Conservation (phyloP, 257 asterid species). For the Eustoma russellianum region DNA sequence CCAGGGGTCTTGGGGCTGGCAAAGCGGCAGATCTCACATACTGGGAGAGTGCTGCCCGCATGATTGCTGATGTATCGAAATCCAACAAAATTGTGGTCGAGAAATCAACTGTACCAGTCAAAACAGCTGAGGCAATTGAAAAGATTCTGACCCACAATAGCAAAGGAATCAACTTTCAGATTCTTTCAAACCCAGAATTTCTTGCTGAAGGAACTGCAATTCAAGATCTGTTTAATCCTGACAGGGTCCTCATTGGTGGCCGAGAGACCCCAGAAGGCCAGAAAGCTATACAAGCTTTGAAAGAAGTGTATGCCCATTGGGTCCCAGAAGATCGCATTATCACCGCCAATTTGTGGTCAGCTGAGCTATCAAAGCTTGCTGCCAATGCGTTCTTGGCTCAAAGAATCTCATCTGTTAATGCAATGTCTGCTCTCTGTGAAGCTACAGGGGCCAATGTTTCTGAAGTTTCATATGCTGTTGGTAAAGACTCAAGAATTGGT, state of each 20-base stretch:
- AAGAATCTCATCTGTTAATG: slow-evolving; percentile 76
- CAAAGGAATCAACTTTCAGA: slow-evolving; percentile 72
- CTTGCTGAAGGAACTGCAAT: slow-evolving; percentile 91
- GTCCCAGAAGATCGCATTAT: slow-evolving; percentile 54
- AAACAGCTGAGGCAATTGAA: slow-evolving; percentile 89
- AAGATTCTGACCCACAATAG: slow-evolving; percentile 78
- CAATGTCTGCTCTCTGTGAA: slow-evolving; percentile 78
- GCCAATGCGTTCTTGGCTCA: slow-evolving; percentile 91
- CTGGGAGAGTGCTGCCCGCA: slow-evolving; percentile 96
- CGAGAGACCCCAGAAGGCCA: slow-evolving; percentile 66
- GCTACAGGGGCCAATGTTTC: slow-evolving; percentile 71
- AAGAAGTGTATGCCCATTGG: slow-evolving; percentile 68
- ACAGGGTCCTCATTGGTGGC: slow-evolving; percentile 85
- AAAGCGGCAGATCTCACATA: slow-evolving; percentile 93
- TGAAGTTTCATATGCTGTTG: slow-evolving; percentile 56
- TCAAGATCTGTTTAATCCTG: slow-evolving; percentile 68
- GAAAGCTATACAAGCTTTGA: slow-evolving; percentile 50
- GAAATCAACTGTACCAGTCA: slow-evolving; percentile 88
- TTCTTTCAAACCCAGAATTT: slow-evolving; percentile 81
- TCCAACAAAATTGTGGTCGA: slow-evolving; percentile 86
- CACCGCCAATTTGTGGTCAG: slow-evolving; percentile 71
- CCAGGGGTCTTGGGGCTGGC: slow-evolving; percentile 95
- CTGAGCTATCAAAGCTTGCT: slow-evolving; percentile 79
- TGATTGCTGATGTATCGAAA: slow-evolving; percentile 90
- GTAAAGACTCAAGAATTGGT: slow-evolving; percentile 60